Percentiles rank a stretch among this genome's conserved stretches.
These are phyloP conservation scores for Neonectria neomacrospora DNA, from an alignment of 2,329 filamentous ascomycete species.

Conservation along the genomic window DNA sequence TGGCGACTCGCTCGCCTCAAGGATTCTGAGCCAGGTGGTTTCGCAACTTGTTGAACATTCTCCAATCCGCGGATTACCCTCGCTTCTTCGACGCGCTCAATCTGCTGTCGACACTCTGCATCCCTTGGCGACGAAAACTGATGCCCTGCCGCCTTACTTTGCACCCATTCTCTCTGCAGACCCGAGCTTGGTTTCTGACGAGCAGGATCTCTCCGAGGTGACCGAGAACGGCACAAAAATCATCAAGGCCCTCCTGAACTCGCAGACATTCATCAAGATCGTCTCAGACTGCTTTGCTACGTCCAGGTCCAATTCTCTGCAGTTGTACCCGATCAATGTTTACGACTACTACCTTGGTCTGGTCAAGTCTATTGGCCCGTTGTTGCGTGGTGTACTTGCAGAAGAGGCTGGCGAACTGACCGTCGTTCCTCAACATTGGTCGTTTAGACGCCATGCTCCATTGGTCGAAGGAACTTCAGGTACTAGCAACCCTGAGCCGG, in stretches of 20 bases:
- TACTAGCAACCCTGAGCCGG: slow-evolving; percentile 36
- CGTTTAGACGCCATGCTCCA: slow-evolving; percentile 49
- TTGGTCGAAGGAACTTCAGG: slow-evolving; percentile 34
- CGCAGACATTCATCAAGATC: slow-evolving; percentile 80
- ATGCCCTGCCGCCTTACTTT: slow-evolving; percentile 74
- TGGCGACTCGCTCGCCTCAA: slow-evolving; percentile 71
- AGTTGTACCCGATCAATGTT: slow-evolving; percentile 82
- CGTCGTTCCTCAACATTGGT: slow-evolving; percentile 77
- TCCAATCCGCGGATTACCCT: slow-evolving; percentile 83
- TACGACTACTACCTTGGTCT: slow-evolving; percentile 85
- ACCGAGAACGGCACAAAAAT: slow-evolving; percentile 76
- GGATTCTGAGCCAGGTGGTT: slow-evolving; percentile 78
- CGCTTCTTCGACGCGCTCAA: slow-evolving; percentile 80
- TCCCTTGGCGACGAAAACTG: slow-evolving; percentile 67
- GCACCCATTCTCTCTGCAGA: slow-evolving; percentile 68
- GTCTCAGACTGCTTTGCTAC: slow-evolving; percentile 80
- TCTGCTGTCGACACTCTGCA: slow-evolving; percentile 74
- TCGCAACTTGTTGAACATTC: slow-evolving; percentile 83
- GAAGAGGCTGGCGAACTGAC: slow-evolving; percentile 83
- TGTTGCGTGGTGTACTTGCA: slow-evolving; percentile 83
- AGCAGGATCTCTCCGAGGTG: slow-evolving; percentile 51
- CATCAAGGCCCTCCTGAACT: slow-evolving; percentile 80
- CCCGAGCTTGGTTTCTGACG: slow-evolving; percentile 47
- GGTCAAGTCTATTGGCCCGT: slow-evolving; percentile 77
- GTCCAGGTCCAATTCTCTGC: slow-evolving; percentile 70